These are phyloP conservation scores for Mortierella sp. DNA, from an alignment of 371 early-diverging fungal genomes.

Conservation along the genomic window DNA sequence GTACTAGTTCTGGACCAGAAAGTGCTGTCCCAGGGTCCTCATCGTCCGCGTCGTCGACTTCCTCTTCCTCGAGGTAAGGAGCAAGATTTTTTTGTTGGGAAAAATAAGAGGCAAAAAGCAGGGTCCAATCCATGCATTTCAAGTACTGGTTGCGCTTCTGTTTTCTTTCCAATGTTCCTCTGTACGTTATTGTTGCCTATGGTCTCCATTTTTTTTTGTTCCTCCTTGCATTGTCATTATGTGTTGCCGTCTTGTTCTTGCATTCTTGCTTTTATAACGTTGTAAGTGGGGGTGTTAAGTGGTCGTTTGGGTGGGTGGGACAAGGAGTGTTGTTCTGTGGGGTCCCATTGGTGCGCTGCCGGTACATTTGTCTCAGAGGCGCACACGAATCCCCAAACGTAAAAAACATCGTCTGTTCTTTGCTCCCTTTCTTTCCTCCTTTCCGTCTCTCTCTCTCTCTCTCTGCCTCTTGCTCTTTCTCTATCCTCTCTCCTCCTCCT, in stretches of 20 bases:
- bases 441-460: neutral
- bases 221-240: neutral
- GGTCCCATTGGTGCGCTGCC: too few relatives aligned
- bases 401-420: neutral
- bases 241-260: too few relatives aligned
- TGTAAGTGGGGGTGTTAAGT: too few relatives aligned
- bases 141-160: too few relatives aligned
- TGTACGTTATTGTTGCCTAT: neutral
- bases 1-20: slow-evolving; percentile 16
- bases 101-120: too few relatives aligned
- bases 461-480: neutral
- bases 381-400: too few relatives aligned
- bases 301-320: too few relatives aligned
- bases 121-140: too few relatives aligned
- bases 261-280: too few relatives aligned
- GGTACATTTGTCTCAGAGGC: too few relatives aligned
- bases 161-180: too few relatives aligned
- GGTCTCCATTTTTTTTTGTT: neutral
- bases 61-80: slow-evolving; percentile 29
- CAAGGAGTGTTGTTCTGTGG: too few relatives aligned
- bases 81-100: neutral
- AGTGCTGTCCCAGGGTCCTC: slow-evolving; percentile 4
- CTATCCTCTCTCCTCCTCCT: neutral
- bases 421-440: neutral
- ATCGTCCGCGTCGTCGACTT: slow-evolving; percentile 1